Conservation (phyloP, 768 basidiomycete species). For the Glaciozyma antarctica region DNA sequence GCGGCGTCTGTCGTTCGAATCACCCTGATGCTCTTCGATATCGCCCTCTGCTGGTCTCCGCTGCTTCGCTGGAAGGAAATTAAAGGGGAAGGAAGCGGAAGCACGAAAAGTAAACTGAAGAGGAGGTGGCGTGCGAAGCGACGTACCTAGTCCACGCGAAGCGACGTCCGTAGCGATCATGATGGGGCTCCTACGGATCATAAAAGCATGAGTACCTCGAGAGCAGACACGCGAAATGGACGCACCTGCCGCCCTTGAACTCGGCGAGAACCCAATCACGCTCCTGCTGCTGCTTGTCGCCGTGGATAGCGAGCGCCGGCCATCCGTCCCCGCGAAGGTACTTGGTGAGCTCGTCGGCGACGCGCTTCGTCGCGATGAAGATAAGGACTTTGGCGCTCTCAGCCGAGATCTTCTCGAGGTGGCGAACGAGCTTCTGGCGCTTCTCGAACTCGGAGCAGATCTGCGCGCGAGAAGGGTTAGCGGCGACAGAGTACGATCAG, state of each 20-base stretch:
- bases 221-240: background rate
- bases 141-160: slow-evolving; percentile 99
- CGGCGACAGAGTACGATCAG: slow-evolving; percentile 42
- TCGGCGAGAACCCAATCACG: slow-evolving; percentile 44
- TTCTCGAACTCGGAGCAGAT: slow-evolving; percentile 89
- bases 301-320: slow-evolving; percentile 99
- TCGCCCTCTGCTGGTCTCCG: background rate
- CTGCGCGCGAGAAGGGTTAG: slow-evolving; percentile 49
- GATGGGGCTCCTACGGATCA: background rate
- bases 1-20: no score
- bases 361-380: slow-evolving; percentile 94
- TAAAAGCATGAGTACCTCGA: background rate
- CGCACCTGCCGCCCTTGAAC: slow-evolving; percentile 91
- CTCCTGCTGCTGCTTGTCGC: slow-evolving; percentile 98
- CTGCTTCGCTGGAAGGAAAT: background rate
- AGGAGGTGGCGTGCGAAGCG: slow-evolving; percentile 19
- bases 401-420: slow-evolving; percentile 87
- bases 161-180: slow-evolving; percentile 94
- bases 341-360: slow-evolving; percentile 93
- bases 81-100: background rate
- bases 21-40: background rate
- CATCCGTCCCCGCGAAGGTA: slow-evolving; percentile 95
- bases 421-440: slow-evolving; percentile 88
- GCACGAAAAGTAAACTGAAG: slow-evolving; percentile 39
- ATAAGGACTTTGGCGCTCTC: slow-evolving; percentile 99